Evolutionary conservation across 2,329 filamentous ascomycete genomes (phyloP).

Genomic region (Trichoderma polysporum): DNA sequence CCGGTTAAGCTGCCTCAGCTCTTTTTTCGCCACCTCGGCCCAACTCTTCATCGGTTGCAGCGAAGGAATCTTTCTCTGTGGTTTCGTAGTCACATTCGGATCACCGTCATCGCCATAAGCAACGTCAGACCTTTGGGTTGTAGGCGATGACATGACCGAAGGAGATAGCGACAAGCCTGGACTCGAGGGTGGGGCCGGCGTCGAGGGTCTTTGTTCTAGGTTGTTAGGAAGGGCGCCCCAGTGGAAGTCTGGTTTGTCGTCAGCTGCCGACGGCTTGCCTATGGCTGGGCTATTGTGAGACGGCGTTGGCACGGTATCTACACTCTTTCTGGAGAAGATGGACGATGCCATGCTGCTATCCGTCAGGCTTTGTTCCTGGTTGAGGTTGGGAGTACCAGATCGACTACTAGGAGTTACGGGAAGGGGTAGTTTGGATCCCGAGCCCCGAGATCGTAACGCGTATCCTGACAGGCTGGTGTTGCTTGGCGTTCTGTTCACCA

Average conservation of each 20-base stretch:
- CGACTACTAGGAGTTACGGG: slow-evolving; percentile 39
- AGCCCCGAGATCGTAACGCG: slow-evolving; percentile 36
- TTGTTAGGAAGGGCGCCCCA: slow-evolving; percentile 30
- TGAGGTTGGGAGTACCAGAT: slow-evolving; percentile 36
- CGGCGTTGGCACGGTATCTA: slow-evolving; percentile 37
- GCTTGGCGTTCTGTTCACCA: slow-evolving; percentile 28
- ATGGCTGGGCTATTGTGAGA: slow-evolving; percentile 33
- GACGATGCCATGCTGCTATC: slow-evolving; percentile 47
- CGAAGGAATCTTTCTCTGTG: slow-evolving; percentile 30
- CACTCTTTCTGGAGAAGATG: slow-evolving; percentile 39
- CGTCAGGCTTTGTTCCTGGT: slow-evolving; percentile 40
- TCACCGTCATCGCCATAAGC: slow-evolving; percentile 21
- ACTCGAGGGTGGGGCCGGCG: slow-evolving; percentile 25
- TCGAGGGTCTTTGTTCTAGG: slow-evolving; percentile 17
- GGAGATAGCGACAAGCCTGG: slow-evolving; percentile 30
- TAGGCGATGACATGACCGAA: slow-evolving; percentile 37
- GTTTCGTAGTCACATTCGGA: slow-evolving; percentile 24
- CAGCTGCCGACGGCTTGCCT: slow-evolving; percentile 20
- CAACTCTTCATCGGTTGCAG: slow-evolving; percentile 40
- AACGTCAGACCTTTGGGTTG: slow-evolving; percentile 22
- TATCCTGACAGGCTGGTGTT: slow-evolving; percentile 30
- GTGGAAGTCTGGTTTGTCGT: slow-evolving; percentile 24
- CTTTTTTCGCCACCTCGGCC: slow-evolving; percentile 40
- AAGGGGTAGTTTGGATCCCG: slow-evolving; percentile 41
- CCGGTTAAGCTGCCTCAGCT: neutral